These are phyloP conservation scores for Alloteropsis angusta DNA, from an alignment of 202 grass and related monocot genomes.

Conservation along the genomic window DNA sequence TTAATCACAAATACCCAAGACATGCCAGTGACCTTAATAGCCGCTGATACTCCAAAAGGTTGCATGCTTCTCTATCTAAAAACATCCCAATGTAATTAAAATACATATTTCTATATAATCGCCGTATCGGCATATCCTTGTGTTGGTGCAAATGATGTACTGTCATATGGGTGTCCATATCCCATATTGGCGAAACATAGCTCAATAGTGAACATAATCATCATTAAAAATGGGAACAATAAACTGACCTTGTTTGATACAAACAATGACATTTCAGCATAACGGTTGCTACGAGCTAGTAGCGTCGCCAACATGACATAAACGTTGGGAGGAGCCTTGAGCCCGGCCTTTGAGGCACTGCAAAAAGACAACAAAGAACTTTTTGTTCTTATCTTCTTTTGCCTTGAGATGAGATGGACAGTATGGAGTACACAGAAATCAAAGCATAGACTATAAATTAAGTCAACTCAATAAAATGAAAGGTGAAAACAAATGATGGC, in stretches of 20 bases:
- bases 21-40: background rate
- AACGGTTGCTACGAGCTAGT: constrained; percentile 49
- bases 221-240: background rate
- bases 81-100: background rate
- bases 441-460: background rate
- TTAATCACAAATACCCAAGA: background rate
- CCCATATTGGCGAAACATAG: background rate
- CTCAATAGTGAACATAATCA: background rate
- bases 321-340: constrained; percentile 63
- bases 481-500: background rate
- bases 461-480: background rate
- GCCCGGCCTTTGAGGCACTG: constrained; percentile 69
- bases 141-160: background rate
- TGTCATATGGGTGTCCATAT: background rate
- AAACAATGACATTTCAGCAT: constrained; percentile 71
- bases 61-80: background rate
- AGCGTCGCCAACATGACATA: constrained; percentile 60
- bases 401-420: background rate
- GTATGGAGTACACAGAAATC: background rate
- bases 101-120: background rate
- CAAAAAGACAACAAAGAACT: constrained; percentile 23
- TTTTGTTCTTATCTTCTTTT: background rate
- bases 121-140: background rate
- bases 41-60: too few relatives aligned
- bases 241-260: constrained; percentile 76